Evolutionary conservation across 1,284 basidiomycete species (phyloP).

Genomic region (Takashimella tepidaria): DNA sequence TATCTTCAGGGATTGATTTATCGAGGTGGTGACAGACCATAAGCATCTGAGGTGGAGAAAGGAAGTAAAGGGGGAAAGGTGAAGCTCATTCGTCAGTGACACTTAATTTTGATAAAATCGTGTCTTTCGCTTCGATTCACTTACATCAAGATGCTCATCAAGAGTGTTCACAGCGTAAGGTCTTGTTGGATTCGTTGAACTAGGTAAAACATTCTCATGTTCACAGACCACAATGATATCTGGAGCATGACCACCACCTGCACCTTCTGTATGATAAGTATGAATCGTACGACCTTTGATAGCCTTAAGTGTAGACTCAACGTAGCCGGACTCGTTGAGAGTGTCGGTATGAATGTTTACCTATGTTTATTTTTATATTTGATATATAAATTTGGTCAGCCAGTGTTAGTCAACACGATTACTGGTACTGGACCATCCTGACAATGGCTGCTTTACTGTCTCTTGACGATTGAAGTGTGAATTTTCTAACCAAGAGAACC

Average conservation of each 20-base stretch:
- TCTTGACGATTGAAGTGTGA: too few species aligned
- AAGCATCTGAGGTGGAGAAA: conserved; percentile 63
- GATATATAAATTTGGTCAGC: too few species aligned
- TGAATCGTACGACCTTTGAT: conserved; percentile 91
- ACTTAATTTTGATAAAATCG: too few species aligned
- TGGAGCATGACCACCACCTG: conserved; percentile 93
- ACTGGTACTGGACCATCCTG: too few species aligned
- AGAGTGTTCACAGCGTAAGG: conserved; percentile 90
- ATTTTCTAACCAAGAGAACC: too few species aligned
- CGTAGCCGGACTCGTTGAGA: conserved; percentile 76
- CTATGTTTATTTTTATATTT: too few species aligned
- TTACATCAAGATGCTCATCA: conserved; percentile 92
- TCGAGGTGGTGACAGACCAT: conserved; percentile 91
- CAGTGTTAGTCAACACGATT: too few species aligned
- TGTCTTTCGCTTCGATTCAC: too few species aligned
- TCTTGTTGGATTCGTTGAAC: conserved; percentile 94
- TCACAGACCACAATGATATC: conserved; percentile 97
- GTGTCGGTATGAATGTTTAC: conserved; percentile 98
- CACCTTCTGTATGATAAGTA: conserved; percentile 95
- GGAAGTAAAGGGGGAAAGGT: neutral
- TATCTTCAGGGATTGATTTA: conserved; percentile 82
- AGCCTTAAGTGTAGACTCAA: conserved; percentile 75
- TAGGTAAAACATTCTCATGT: conserved; percentile 85
- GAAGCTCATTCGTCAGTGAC: too few species aligned
- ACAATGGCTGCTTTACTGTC: too few species aligned